phyloP scores from a whole-genome alignment of 345 rosid genomes.

The Excoecaria agallocha region DNA sequence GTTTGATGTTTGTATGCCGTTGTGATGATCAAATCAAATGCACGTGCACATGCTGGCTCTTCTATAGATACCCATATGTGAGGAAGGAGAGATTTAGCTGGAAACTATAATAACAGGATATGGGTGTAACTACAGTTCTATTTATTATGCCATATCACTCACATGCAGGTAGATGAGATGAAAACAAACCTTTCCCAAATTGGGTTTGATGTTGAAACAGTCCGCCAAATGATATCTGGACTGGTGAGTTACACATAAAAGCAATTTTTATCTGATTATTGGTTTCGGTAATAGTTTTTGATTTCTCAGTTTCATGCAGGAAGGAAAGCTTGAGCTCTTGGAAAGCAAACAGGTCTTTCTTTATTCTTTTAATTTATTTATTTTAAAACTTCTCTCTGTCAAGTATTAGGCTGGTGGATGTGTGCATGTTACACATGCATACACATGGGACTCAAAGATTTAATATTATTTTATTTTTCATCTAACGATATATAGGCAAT shows the following conservation, averaged over 20 bases:
- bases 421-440: too few species aligned
- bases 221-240: slow-evolving; percentile 71
- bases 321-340: slow-evolving; percentile 70
- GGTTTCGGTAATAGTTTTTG: slow-evolving; percentile 15
- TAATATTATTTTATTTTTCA: background rate
- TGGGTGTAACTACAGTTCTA: slow-evolving; percentile 6
- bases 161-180: slow-evolving; percentile 64
- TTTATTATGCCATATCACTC: slow-evolving; percentile 20
- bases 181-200: slow-evolving; percentile 71
- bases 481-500: background rate
- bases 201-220: slow-evolving; percentile 61
- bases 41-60: background rate
- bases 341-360: slow-evolving; percentile 70
- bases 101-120: background rate
- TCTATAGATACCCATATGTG: background rate
- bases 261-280: background rate
- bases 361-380: background rate
- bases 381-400: too few species aligned
- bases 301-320: slow-evolving; percentile 48
- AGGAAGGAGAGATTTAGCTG: background rate
- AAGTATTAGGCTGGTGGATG: too few species aligned
- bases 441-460: too few species aligned
- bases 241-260: slow-evolving; percentile 50
- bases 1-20: background rate
- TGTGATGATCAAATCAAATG: background rate